Conservation (phyloP, 257 asterid species). For the Solanum phureja region DNA sequence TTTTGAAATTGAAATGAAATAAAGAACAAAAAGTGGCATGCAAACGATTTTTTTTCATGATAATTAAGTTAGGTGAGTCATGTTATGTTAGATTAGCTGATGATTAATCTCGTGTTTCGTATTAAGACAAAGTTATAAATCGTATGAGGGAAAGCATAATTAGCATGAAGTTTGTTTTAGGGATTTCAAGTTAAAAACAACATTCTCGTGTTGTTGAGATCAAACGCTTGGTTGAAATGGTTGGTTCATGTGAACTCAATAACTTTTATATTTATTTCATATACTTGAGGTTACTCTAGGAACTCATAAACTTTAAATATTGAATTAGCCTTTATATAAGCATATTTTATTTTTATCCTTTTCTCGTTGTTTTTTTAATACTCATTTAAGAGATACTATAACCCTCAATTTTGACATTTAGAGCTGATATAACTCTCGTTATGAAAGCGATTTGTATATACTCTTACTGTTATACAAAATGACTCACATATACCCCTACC, state of each 20-base stretch:
- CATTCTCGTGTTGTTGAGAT: neutral
- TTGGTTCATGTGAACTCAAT: neutral
- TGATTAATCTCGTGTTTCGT: neutral
- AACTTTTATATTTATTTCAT: too few relatives aligned
- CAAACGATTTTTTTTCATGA: neutral
- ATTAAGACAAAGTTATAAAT: neutral
- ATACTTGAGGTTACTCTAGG: too few relatives aligned
- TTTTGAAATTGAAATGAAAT: neutral
- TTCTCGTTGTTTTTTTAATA: neutral
- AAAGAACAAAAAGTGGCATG: neutral
- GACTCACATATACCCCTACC: too few relatives aligned
- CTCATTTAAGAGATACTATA: neutral
- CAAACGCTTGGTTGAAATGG: neutral
- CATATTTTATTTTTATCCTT: neutral
- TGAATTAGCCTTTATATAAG: neutral
- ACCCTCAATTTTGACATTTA: too few relatives aligned
- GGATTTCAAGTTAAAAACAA: neutral
- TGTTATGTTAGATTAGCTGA: neutral
- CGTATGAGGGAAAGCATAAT: neutral
- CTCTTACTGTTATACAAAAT: too few relatives aligned
- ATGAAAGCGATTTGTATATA: too few relatives aligned
- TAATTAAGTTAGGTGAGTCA: neutral
- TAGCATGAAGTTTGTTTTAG: neutral
- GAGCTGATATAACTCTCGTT: too few relatives aligned
- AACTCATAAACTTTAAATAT: too few relatives aligned